These are phyloP conservation scores for Erodium trifolium DNA, from an alignment of 441 rosid genomes.

Conservation along the genomic window DNA sequence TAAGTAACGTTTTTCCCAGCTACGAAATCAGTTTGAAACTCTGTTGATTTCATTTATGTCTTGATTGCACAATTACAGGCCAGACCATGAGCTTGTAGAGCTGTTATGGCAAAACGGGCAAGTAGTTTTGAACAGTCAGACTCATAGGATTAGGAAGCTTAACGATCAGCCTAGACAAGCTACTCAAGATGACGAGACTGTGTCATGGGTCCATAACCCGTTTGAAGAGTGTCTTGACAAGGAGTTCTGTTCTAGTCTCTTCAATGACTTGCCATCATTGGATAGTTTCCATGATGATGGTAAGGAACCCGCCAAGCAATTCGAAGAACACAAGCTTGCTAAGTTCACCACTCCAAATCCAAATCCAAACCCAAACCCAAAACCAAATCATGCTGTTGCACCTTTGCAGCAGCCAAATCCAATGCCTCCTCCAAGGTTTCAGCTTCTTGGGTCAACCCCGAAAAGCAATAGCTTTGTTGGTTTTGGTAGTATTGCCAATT, in stretches of 20 bases:
- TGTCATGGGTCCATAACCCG: slow-evolving; percentile 54
- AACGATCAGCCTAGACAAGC: slow-evolving; percentile 19
- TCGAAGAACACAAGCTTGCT: slow-evolving; percentile 19
- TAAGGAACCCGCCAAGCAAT: slow-evolving; percentile 16
- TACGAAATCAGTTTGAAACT: background rate
- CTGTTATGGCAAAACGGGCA: slow-evolving; percentile 60
- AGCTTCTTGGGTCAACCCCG: slow-evolving; percentile 27
- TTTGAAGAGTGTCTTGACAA: slow-evolving; percentile 48
- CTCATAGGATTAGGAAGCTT: slow-evolving; percentile 31
- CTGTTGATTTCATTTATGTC: slow-evolving; percentile 9
- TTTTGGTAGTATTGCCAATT: background rate
- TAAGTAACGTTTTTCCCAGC: no score
- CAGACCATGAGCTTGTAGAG: slow-evolving; percentile 50
- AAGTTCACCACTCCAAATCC: slow-evolving; percentile 17
- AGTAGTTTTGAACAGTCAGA: slow-evolving; percentile 55
- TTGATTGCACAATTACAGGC: slow-evolving; percentile 25
- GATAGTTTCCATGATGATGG: slow-evolving; percentile 8
- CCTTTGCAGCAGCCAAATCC: slow-evolving; percentile 15
- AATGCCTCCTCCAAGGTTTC: slow-evolving; percentile 49
- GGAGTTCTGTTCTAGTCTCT: slow-evolving; percentile 45
- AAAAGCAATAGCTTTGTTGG: slow-evolving; percentile 17
- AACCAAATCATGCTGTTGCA: background rate
- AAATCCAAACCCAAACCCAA: no score
- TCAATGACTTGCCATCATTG: slow-evolving; percentile 29
- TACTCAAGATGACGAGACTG: slow-evolving; percentile 46